phyloP scores from a whole-genome alignment of 495 filamentous ascomycete species.

The Penicillium subrubescens region DNA sequence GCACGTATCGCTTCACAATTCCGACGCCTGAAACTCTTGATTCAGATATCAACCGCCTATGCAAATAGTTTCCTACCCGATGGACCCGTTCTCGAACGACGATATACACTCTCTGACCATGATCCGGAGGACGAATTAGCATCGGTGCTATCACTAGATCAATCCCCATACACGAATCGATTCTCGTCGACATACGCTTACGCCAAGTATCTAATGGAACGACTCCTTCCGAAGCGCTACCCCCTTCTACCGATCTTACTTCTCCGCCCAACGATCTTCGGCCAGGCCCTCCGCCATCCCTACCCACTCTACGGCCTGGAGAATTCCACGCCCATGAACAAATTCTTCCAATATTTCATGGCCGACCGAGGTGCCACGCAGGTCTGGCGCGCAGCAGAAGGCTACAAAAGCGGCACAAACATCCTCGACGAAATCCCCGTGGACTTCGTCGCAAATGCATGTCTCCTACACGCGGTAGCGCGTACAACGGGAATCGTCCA shows the following conservation, averaged over 20 bases:
- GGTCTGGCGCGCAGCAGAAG: constrained; percentile 37
- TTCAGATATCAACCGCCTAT: constrained; percentile 42
- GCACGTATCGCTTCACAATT: constrained; percentile 35
- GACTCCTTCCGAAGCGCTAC: constrained; percentile 33
- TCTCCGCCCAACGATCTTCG: constrained; percentile 46
- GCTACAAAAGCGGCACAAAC: constrained; percentile 34
- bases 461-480: constrained; percentile 39
- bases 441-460: constrained; percentile 44
- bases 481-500: constrained; percentile 40
- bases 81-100: constrained; percentile 34
- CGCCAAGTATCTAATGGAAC: constrained; percentile 45
- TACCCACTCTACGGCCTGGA: constrained; percentile 41
- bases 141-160: constrained; percentile 25
- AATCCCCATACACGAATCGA: constrained; percentile 21
- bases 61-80: constrained; percentile 42
- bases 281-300: constrained; percentile 39
- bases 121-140: constrained; percentile 39
- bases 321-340: constrained; percentile 37
- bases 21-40: constrained; percentile 34
- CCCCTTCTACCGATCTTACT: constrained; percentile 37
- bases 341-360: constrained; percentile 36
- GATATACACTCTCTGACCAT: constrained; percentile 28
- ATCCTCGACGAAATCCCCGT: constrained; percentile 45
- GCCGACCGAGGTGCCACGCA: constrained; percentile 31
- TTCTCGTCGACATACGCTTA: constrained; percentile 43